A percentile compares a stretch with the other conserved stretches of the same genome.
Conservation (phyloP, 2,329 filamentous ascomycete genomes). For the Penicillium frequentans region DNA sequence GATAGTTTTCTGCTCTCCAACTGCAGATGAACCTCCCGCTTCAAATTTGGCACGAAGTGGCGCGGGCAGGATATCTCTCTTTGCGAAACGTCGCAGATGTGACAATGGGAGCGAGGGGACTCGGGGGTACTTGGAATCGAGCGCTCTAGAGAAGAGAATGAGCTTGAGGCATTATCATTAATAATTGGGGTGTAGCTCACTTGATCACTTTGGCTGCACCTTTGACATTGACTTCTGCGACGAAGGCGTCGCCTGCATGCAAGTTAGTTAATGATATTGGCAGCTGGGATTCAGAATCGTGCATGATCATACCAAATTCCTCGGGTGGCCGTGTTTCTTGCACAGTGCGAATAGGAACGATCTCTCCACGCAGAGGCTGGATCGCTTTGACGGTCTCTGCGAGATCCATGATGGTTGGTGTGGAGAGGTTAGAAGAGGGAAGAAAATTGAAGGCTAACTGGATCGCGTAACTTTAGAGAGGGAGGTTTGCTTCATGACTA, state of each 20-base stretch:
- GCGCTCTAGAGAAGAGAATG: conserved; percentile 28
- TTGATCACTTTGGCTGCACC: conserved; percentile 45
- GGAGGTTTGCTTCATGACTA: not conserved
- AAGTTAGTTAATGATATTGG: conserved; percentile 7
- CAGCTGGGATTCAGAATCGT: not conserved
- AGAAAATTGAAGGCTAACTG: not conserved
- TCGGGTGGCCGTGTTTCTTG: conserved; percentile 44
- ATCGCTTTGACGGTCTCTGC: conserved; percentile 25
- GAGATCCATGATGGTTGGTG: conserved; percentile 20
- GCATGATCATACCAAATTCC: conserved; percentile 38
- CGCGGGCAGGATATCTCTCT: conserved; percentile 35
- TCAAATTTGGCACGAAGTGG: conserved; percentile 25
- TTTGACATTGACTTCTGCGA: conserved; percentile 46
- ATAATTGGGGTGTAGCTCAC: conserved; percentile 24
- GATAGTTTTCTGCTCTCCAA: conserved; percentile 30
- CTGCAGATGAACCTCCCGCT: conserved; percentile 11
- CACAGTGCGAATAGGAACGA: conserved; percentile 44
- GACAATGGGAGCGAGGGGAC: conserved; percentile 31
- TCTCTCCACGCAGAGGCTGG: conserved; percentile 32
- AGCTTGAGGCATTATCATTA: not conserved
- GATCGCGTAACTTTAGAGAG: not conserved
- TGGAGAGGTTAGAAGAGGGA: not conserved
- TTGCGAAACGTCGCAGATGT: conserved; percentile 46
- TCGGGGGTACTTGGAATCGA: conserved; percentile 39
- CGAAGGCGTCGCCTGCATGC: conserved; percentile 42